Base-by-base conservation (phyloP, 345 rosid species). In the Capsella bursapastoris region DNA sequence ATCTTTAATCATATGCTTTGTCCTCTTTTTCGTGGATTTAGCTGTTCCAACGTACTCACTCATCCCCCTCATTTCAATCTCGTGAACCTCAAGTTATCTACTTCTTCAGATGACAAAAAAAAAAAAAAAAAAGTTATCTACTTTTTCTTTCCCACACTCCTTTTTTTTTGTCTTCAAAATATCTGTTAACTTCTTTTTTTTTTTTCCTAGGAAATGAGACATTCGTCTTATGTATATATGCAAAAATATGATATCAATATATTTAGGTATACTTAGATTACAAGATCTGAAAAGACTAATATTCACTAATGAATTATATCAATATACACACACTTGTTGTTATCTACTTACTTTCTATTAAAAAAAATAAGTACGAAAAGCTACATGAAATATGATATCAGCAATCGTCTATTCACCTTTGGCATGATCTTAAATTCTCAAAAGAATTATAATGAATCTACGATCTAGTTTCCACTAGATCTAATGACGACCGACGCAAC, bases 81-180 rank as follows among this genome's bases (percentile, higher is more conserved):
- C 74, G 56, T 75, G 74, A 75, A 59, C 74, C 63, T 68, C 74
- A 68, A 75, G 79, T 60, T 75, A 60, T 28, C 61, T 8, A 38
- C 35, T 7, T 60, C 68, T 25, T 16, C 18, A 16, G 18, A 16
- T 16, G 18, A 16, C 18, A 16, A 16, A 16, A 16, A 16, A 16
- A 16, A 16, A 16, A 16, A 16, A 16, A 16, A 16, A 16, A 16
- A 68, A 75, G 79, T 60, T 75, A 60, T 28, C 61, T 8, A 38
- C 35, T 7, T 60, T 63, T 25, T 22, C 25, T 22, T 22, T 51
- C 37, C 32, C 31, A 56, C 49, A 15, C 13, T 64, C 15, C 71
- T 45, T 70, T 45, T 52, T 35, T 3, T 5, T 0, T 4, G 6
- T 22, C 22, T 22, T 22, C 22, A 0, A 53, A 7, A 12, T 2